Evolutionary conservation across 345 rosid genomes (phyloP).

Genomic region (Fremontodendron californicum): DNA sequence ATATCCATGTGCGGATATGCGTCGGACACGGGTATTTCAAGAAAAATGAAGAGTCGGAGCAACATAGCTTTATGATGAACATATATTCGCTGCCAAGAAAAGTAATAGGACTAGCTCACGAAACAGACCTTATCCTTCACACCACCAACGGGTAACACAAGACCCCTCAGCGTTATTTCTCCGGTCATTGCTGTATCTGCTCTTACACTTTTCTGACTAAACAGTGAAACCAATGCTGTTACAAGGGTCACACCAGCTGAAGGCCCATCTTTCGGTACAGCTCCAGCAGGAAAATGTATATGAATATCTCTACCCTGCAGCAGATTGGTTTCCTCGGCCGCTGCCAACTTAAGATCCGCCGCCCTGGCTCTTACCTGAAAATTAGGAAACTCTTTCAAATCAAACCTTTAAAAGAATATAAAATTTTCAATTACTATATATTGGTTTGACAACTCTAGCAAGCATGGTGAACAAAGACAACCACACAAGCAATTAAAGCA

Average conservation of each 20-base stretch:
- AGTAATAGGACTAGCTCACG: slow-evolving; percentile 1
- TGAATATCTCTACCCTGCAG: slow-evolving; percentile 89
- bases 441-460: neutral
- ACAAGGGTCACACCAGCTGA: slow-evolving; percentile 99
- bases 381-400: slow-evolving; percentile 10
- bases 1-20: too few relatives aligned
- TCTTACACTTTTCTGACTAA: slow-evolving; percentile 76
- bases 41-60: too few relatives aligned
- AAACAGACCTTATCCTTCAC: slow-evolving; percentile 81
- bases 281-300: slow-evolving; percentile 98
- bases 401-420: neutral
- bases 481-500: neutral
- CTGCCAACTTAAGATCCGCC: slow-evolving; percentile 64
- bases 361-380: slow-evolving; percentile 91
- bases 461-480: neutral
- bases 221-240: slow-evolving; percentile 89
- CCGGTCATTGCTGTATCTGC: slow-evolving; percentile 99
- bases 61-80: too few relatives aligned
- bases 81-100: neutral
- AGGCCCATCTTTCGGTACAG: slow-evolving; percentile 96
- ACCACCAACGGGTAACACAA: slow-evolving; percentile 97
- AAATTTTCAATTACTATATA: neutral
- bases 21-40: too few relatives aligned
- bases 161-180: slow-evolving; percentile 97
- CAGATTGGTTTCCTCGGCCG: slow-evolving; percentile 52